Conservation (phyloP, 1,284 basidiomycete species). For the Porogramme epimiltina region DNA sequence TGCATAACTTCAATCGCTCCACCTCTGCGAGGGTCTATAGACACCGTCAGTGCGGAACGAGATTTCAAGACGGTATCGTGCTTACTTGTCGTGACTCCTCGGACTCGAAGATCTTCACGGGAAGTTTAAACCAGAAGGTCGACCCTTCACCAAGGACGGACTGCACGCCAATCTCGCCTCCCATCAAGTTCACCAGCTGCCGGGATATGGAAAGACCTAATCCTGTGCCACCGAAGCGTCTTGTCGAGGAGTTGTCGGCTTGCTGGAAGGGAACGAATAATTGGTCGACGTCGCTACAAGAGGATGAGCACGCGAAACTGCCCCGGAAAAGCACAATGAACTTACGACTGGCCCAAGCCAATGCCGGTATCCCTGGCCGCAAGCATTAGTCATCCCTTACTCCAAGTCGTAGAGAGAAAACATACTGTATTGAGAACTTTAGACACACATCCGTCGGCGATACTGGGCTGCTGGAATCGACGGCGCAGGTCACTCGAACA, state of each 20-base stretch:
- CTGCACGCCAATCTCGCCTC: constrained; percentile 67
- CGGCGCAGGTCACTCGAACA: constrained; percentile 60
- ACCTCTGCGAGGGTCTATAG: constrained; percentile 46
- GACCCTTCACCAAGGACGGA: constrained; percentile 65
- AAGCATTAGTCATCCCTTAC: neutral
- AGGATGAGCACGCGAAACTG: neutral
- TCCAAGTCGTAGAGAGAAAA: no score
- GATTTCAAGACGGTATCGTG: neutral
- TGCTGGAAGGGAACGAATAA: constrained; percentile 75
- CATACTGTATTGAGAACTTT: constrained; percentile 67
- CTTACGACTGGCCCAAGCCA: constrained; percentile 53
- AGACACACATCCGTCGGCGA: constrained; percentile 49
- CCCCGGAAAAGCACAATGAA: neutral
- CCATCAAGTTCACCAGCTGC: constrained; percentile 73
- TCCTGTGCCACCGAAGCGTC: constrained; percentile 72
- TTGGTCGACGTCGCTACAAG: constrained; percentile 54
- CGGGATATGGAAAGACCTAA: constrained; percentile 72
- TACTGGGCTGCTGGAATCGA: constrained; percentile 42
- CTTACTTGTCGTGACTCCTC: constrained; percentile 54
- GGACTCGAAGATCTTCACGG: constrained; percentile 56
- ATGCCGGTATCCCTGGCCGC: constrained; percentile 73
- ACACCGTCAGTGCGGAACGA: neutral
- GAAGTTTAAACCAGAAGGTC: constrained; percentile 71
- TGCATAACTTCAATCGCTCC: constrained; percentile 41
- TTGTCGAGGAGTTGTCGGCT: constrained; percentile 73